Evolutionary conservation across 164 flowering plant genomes (phyloP).

Genomic region (Chimonanthus salicifolius): DNA sequence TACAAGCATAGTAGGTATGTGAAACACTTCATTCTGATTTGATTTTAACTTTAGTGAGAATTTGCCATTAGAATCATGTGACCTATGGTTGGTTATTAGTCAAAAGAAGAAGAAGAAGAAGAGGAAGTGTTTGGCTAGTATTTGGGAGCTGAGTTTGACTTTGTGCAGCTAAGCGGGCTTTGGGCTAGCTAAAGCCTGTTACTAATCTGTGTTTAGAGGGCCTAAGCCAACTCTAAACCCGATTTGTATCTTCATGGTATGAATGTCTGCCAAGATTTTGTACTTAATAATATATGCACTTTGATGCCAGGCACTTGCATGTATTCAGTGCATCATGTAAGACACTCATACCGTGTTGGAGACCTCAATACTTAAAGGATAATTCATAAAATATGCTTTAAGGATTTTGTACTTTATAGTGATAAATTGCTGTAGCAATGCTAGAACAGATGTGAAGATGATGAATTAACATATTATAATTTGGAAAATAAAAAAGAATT

Average conservation of each 20-base stretch:
- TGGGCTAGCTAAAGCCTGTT: not conserved
- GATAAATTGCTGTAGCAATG: too few relatives aligned
- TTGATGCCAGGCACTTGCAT: too few relatives aligned
- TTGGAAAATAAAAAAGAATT: not conserved
- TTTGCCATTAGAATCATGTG: not conserved
- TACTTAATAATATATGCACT: too few relatives aligned
- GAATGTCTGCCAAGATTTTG: not conserved
- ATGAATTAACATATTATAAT: not conserved
- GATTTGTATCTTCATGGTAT: not conserved
- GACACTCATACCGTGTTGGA: too few relatives aligned
- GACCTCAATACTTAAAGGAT: too few relatives aligned
- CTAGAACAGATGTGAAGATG: too few relatives aligned
- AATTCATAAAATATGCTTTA: too few relatives aligned
- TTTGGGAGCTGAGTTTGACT: not conserved
- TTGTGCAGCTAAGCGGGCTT: not conserved
- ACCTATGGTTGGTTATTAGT: not conserved
- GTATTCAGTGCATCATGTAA: too few relatives aligned
- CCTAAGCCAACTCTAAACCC: too few relatives aligned
- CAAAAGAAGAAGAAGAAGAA: not conserved
- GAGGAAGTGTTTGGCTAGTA: too few relatives aligned
- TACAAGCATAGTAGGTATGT: slow-evolving; percentile 49
- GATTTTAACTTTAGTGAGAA: not conserved
- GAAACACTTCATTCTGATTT: slow-evolving; percentile 4
- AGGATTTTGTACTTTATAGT: too few relatives aligned
- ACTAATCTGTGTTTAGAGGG: too few relatives aligned